A percentile compares a stretch with the other conserved stretches of the same genome.
phyloP scores from a whole-genome alignment of 768 basidiomycete species.

The Lentinus tigrinus region DNA sequence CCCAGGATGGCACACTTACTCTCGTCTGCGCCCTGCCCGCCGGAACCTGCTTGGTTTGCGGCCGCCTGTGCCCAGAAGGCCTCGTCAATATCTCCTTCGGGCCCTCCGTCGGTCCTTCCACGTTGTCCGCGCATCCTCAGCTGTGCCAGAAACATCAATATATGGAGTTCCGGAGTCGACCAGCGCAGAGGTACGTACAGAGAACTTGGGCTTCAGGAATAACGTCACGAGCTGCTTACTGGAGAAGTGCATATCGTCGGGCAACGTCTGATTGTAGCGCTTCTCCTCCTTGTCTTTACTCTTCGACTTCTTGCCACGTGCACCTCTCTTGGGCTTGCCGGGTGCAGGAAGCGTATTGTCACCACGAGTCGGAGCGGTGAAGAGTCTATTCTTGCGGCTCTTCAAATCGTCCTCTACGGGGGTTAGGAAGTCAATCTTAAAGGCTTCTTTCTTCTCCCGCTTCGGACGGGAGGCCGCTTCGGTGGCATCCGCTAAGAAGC shows the following conservation, averaged over 20 bases:
- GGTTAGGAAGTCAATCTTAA: constrained; percentile 77
- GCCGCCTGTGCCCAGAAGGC: constrained; percentile 97
- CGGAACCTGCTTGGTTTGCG: constrained; percentile 67
- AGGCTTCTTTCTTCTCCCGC: constrained; percentile 77
- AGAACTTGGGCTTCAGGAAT: constrained; percentile 95
- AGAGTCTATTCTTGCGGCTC: constrained; percentile 66
- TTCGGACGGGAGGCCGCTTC: constrained; percentile 53
- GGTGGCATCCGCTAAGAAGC: constrained; percentile 43
- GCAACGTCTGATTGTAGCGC: constrained; percentile 74
- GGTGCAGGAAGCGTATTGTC: constrained; percentile 60
- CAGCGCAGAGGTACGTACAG: constrained; percentile 51
- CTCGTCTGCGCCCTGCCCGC: constrained; percentile 57
- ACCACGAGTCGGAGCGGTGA: constrained; percentile 73
- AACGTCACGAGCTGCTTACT: constrained; percentile 86
- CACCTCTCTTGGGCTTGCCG: constrained; percentile 34
- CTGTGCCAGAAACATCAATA: constrained; percentile 39
- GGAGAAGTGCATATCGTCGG: constrained; percentile 98
- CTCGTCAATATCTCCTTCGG: constrained; percentile 90
- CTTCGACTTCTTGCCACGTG: constrained; percentile 47
- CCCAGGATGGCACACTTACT: constrained; percentile 42
- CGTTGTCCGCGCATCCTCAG: constrained; percentile 84
- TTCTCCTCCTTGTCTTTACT: constrained; percentile 56
- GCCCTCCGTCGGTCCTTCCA: constrained; percentile 51
- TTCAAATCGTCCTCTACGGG: constrained; percentile 60
- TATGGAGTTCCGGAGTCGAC: not conserved